These are phyloP conservation scores for Ogataea parapolymorpha DNA, from an alignment of 805 yeast species.

Conservation along the genomic window DNA sequence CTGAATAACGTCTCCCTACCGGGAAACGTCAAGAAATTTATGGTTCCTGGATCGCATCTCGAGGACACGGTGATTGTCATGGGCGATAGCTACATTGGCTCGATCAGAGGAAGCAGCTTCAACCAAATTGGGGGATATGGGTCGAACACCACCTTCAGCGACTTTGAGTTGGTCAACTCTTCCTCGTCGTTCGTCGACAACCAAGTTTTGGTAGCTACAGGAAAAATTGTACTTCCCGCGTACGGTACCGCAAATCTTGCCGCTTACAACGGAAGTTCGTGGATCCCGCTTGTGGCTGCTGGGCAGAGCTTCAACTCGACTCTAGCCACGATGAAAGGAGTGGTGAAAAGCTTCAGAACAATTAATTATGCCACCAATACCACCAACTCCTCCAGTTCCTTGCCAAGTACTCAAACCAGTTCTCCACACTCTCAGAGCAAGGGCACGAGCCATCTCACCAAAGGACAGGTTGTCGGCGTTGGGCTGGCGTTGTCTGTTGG, in stretches of 20 bases:
- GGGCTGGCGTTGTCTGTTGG: slow-evolving; percentile 67
- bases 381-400: slow-evolving; percentile 3
- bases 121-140: slow-evolving; percentile 41
- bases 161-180: slow-evolving; percentile 30
- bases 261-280: slow-evolving; percentile 56
- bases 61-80: slow-evolving; percentile 40
- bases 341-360: slow-evolving; percentile 28
- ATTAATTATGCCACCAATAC: slow-evolving; percentile 8
- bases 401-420: not conserved
- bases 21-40: slow-evolving; percentile 30
- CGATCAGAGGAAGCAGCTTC: slow-evolving; percentile 43
- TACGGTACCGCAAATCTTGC: slow-evolving; percentile 64
- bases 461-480: slow-evolving; percentile 67
- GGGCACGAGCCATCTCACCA: slow-evolving; percentile 29
- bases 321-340: slow-evolving; percentile 24
- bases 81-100: slow-evolving; percentile 39
- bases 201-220: slow-evolving; percentile 54
- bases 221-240: slow-evolving; percentile 44
- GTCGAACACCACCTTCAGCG: slow-evolving; percentile 39
- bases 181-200: slow-evolving; percentile 41
- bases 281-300: slow-evolving; percentile 65
- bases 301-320: slow-evolving; percentile 28
- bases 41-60: slow-evolving; percentile 22
- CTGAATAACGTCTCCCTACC: slow-evolving; percentile 26
- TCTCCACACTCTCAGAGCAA: not conserved